Base-by-base conservation (phyloP, 2,329 filamentous ascomycete species). In the Leptographium wingfieldii region DNA sequence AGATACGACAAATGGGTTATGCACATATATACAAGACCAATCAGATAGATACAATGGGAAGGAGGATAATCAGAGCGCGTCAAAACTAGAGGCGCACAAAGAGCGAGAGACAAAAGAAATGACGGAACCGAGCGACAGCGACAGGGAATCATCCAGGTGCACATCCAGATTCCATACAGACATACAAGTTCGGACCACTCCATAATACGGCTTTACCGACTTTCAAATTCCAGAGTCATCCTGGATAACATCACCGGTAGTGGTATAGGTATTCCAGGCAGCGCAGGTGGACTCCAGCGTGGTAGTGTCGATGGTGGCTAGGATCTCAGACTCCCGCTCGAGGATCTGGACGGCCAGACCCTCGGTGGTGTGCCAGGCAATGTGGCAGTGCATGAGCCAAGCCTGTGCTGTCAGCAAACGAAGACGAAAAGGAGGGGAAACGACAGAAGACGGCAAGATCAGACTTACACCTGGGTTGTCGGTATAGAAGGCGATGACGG, bases 331-430 rank as follows among this genome's bases (percentile, higher is more conserved):
- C 51, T 57, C 25, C 25, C 55, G 59, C 29, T 60, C 59, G 11
- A 60, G 48, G n/a, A 60, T 16, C 55, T 60, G 59, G 22, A 60
- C 49, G 22, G 55, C 55, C 2, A 60, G 29, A 29, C 59, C 59
- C 38, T 57, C 49, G 2, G 59, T 48, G 9, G 49, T 48, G 66
- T 84, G 81, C 80, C 80, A 84, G 3, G 76, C 76, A 58, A 80
- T 77, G 68, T 81, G 79, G 67, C 79, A 81, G 69, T 81, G 78
- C 66, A 81, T 75, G 7, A 77, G 71, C 78, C 78, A 81, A 7
- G 14, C 16, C 58, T 59, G 33, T 11, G 38, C 12, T 56, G 11
- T 19, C 19, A 31, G 29, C 16, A 16, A 54, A n/a, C 4, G 31
- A n/a, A 38, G 2, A 19, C 4, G 16, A 49, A 10, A 51, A 6